Conservation (phyloP, 352 stramenopile genomes). For the Phytophthora vignae region DNA sequence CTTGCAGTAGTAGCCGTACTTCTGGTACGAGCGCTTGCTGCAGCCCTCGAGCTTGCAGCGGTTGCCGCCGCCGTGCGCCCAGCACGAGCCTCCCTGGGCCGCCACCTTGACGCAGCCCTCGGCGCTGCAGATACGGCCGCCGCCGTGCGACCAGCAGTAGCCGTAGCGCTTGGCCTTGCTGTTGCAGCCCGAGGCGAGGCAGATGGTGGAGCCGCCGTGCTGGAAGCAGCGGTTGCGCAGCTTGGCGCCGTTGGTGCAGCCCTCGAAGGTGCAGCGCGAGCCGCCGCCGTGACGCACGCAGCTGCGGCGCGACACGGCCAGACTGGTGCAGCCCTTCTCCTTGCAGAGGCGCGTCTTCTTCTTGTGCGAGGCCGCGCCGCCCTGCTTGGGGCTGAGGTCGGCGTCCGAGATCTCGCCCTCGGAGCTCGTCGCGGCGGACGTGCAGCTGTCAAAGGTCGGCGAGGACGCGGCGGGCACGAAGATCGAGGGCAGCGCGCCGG, state of each 20-base stretch:
- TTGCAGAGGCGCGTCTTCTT: slow-evolving; percentile 66
- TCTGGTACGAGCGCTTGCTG: slow-evolving; percentile 79
- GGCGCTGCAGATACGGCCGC: slow-evolving; percentile 71
- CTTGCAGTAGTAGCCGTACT: slow-evolving; percentile 79
- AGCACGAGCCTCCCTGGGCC: slow-evolving; percentile 74
- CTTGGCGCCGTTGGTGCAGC: slow-evolving; percentile 77
- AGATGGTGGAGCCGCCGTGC: slow-evolving; percentile 78
- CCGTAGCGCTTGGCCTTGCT: slow-evolving; percentile 85
- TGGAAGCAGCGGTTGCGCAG: slow-evolving; percentile 83
- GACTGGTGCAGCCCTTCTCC: slow-evolving; percentile 72
- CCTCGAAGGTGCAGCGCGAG: slow-evolving; percentile 60
- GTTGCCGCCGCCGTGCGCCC: slow-evolving; percentile 82
- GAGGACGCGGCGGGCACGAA: slow-evolving; percentile 28
- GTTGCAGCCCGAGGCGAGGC: slow-evolving; percentile 64
- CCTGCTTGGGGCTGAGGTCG: slow-evolving; percentile 30
- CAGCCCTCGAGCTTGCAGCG: slow-evolving; percentile 72
- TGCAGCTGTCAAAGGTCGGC: slow-evolving; percentile 22
- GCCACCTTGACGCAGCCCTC: slow-evolving; percentile 71
- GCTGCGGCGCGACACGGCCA: slow-evolving; percentile 62
- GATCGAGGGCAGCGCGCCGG: slow-evolving; percentile 28
- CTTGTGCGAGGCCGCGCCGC: slow-evolving; percentile 31
- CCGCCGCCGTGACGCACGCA: slow-evolving; percentile 70
- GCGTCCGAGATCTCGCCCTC: slow-evolving; percentile 45
- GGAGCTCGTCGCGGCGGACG: slow-evolving; percentile 29
- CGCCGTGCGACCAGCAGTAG: slow-evolving; percentile 84